Evolutionary conservation across 2,329 filamentous ascomycete species (phyloP), one percentile per base, ranked within the genome.

Genomic region (Dothiorella sarmentorum): DNA sequence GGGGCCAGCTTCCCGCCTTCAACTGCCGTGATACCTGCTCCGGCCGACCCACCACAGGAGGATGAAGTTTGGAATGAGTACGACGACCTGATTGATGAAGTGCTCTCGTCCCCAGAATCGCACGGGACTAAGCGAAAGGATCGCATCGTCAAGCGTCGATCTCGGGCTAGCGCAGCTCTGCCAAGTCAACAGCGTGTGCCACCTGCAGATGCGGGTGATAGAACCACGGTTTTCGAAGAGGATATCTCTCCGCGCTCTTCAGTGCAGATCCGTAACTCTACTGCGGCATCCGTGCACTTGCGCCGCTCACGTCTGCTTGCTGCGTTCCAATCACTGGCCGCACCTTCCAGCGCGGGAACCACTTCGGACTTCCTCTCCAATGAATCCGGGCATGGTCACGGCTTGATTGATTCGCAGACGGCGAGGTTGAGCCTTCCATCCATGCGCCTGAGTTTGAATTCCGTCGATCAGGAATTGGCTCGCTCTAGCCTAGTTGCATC

Each of bases 61-160:
- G 93, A 97, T 66, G 93, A 97, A 68, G 82, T 96, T 1, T 97
- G 93, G 93, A 87, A 92, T 53, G 93, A 96, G 73, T 97, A 95
- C 68, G 87, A 97, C 64, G 93, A 97, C 66, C 77, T 97, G 11
- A 82, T 97, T 56, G 89, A 89, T 55, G 86, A 90, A 59, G 81
- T 85, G 10, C 80, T 84, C 15, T 53, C 47, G 3, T 43, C 38
- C 24, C 57, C 55, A 7, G 55, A 57, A 22, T 53, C 49, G 15
- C 49, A 40, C 35, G 49, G 22, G 22, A 53, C 35, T 15, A 47
- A 44, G 31, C 52, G 38, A 27, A 44, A 24, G 18, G 40, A 56
- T n/a, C 22, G 40, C 26, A 11, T 20, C 24, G 26, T 56, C 18
- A 56, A 27, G 26, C 52, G 52, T 42, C 52, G 52, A 33, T 56